Conservation (phyloP, 2,329 filamentous ascomycete genomes). For the Fonsecaea erecta region DNA sequence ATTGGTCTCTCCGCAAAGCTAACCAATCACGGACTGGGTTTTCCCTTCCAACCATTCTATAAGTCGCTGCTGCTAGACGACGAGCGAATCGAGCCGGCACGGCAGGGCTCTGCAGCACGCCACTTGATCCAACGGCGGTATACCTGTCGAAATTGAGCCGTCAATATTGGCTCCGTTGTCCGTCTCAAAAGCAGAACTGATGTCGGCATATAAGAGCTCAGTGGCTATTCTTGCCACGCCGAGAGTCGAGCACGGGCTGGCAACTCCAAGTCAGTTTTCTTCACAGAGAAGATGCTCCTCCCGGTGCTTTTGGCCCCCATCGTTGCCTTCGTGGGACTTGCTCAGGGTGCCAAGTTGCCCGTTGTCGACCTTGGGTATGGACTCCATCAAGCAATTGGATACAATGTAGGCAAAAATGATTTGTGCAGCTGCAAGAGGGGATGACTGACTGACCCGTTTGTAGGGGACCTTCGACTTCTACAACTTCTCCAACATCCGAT, state of each 20-base stretch:
- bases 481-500: conserved; percentile 5
- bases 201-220: background rate
- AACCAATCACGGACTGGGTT: background rate
- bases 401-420: background rate
- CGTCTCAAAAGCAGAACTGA: background rate
- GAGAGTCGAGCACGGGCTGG: background rate
- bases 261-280: background rate
- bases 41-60: background rate
- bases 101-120: background rate
- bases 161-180: background rate
- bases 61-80: background rate
- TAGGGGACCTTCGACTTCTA: background rate
- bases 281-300: background rate
- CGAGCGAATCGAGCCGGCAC: background rate
- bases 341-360: background rate
- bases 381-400: background rate
- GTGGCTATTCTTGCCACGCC: background rate
- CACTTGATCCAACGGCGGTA: background rate
- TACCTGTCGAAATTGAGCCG: background rate
- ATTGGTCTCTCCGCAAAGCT: background rate
- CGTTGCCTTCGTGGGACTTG: background rate
- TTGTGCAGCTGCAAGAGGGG: background rate
- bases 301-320: background rate
- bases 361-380: background rate
- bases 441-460: background rate